phyloP scores from a whole-genome alignment of 2,329 filamentous ascomycete genomes.

The Pseudocercospora pini-densiflorae region DNA sequence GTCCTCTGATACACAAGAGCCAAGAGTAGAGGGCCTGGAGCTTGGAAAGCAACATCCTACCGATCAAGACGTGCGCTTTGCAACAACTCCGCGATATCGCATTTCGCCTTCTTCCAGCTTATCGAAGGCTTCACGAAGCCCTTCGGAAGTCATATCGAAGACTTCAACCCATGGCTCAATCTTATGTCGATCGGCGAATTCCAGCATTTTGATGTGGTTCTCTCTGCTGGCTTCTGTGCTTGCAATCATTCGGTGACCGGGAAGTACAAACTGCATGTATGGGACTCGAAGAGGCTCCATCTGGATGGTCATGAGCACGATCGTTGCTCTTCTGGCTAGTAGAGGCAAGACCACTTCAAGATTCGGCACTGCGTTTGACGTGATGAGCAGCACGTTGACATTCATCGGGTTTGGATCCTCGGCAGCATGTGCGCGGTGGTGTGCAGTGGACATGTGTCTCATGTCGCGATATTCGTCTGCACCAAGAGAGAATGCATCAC shows the following conservation, averaged over 20 bases:
- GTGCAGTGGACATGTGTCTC: neutral
- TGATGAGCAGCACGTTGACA: slow-evolving; percentile 39
- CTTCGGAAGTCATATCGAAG: slow-evolving; percentile 47
- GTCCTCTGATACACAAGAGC: no score
- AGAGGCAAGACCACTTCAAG: slow-evolving; percentile 34
- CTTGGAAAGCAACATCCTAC: neutral
- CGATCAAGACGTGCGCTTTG: neutral
- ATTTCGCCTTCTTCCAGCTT: slow-evolving; percentile 48
- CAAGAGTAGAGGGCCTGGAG: no score
- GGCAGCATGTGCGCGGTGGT: neutral
- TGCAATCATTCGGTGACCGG: slow-evolving; percentile 39
- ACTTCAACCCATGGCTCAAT: slow-evolving; percentile 52
- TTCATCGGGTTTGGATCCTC: slow-evolving; percentile 20
- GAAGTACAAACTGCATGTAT: slow-evolving; percentile 42
- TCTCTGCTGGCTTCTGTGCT: slow-evolving; percentile 39
- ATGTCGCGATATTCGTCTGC: slow-evolving; percentile 35
- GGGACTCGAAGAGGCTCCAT: slow-evolving; percentile 36
- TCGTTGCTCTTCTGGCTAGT: slow-evolving; percentile 38
- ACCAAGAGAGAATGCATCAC: slow-evolving; percentile 37
- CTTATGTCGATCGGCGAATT: slow-evolving; percentile 47
- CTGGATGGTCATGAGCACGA: slow-evolving; percentile 43
- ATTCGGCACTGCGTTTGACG: slow-evolving; percentile 37
- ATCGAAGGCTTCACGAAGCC: slow-evolving; percentile 48
- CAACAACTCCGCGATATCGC: slow-evolving; percentile 51
- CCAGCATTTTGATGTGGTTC: slow-evolving; percentile 47